Percentiles rank a stretch among this genome's conserved stretches.
Evolutionary conservation across 1,284 basidiomycete genomes (phyloP).

Genomic region (Puccinia coronata): DNA sequence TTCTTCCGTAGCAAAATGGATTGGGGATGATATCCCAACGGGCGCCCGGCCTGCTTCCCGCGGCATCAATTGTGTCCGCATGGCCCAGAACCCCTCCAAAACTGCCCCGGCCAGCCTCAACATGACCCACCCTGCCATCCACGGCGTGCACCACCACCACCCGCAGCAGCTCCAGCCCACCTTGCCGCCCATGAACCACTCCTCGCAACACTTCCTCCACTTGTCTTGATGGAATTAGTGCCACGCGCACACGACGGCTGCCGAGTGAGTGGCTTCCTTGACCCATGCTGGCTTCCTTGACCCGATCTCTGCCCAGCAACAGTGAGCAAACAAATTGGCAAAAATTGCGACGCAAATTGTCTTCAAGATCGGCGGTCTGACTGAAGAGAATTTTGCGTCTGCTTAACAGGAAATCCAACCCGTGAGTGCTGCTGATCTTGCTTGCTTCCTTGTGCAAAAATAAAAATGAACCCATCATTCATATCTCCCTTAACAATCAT

Average conservation of each 20-base stretch:
- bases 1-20: neutral
- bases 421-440: neutral
- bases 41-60: neutral
- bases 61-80: slow-evolving; percentile 6
- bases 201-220: too few relatives aligned
- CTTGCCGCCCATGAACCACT: too few relatives aligned
- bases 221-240: too few relatives aligned
- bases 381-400: slow-evolving; percentile 48
- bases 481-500: slow-evolving; percentile 44
- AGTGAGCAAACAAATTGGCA: slow-evolving; percentile 44
- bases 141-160: too few relatives aligned
- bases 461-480: neutral
- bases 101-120: too few relatives aligned
- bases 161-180: too few relatives aligned
- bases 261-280: too few relatives aligned
- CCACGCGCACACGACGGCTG: too few relatives aligned
- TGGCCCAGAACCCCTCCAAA: too few relatives aligned
- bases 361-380: slow-evolving; percentile 48
- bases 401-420: slow-evolving; percentile 49
- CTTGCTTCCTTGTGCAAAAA: neutral
- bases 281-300: too few relatives aligned
- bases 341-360: slow-evolving; percentile 49
- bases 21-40: neutral
- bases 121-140: too few relatives aligned
- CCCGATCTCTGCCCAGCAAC: slow-evolving; percentile 39